Percentiles rank a stretch among this genome's conserved stretches.
Conservation (phyloP, 2,329 filamentous ascomycete species). For the Exophiala sp. region DNA sequence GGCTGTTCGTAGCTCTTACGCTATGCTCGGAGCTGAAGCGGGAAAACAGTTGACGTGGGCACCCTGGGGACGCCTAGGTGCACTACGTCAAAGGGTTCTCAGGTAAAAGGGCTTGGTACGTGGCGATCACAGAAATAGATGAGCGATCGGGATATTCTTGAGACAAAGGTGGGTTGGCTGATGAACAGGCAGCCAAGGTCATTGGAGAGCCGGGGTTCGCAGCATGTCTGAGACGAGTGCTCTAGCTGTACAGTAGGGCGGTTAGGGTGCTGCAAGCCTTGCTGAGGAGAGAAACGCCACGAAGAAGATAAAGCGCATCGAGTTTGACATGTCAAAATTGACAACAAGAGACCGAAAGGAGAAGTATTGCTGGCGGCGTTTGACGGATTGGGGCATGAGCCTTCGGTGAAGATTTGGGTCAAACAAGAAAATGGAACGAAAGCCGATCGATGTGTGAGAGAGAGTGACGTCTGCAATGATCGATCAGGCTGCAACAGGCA, state of each 20-base stretch:
- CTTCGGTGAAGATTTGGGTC: neutral
- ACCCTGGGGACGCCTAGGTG: no score
- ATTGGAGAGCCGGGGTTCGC: neutral
- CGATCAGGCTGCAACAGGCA: no score
- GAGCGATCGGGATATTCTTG: constrained; percentile 2
- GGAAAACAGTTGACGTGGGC: no score
- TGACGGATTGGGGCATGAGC: neutral
- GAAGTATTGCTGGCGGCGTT: neutral
- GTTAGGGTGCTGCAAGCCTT: no score
- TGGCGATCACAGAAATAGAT: constrained; percentile 1
- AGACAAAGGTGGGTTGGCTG: neutral
- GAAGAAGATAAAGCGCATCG: neutral
- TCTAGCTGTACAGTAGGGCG: no score
- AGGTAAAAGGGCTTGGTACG: neutral
- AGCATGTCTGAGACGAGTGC: neutral
- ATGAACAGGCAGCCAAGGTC: neutral
- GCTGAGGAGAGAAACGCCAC: neutral
- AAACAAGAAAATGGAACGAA: neutral
- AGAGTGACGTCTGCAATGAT: neutral
- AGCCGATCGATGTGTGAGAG: neutral
- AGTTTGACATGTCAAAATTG: neutral
- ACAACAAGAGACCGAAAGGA: neutral
- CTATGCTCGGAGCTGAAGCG: no score
- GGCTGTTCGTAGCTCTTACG: no score
- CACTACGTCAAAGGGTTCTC: neutral